These are phyloP conservation scores for Cystobasidium tubakii DNA, from an alignment of 768 basidiomycete genomes.

Conservation along the genomic window DNA sequence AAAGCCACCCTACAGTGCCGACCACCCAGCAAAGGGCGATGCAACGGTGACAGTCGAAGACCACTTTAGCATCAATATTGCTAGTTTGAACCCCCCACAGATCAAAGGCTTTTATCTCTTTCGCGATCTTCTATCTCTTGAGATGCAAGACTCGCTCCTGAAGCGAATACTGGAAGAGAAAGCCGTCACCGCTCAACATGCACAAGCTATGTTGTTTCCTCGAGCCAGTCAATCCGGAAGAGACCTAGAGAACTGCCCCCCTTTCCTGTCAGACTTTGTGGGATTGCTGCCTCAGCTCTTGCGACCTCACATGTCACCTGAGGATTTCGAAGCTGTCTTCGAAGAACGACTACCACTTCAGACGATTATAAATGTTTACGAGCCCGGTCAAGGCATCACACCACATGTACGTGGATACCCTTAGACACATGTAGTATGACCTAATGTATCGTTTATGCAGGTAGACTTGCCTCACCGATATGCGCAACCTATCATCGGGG, in stretches of 20 bases:
- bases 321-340: conserved; percentile 44
- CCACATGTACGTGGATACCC: conserved; percentile 55
- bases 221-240: neutral
- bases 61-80: neutral
- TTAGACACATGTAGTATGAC: neutral
- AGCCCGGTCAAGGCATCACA: conserved; percentile 79
- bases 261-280: conserved; percentile 14
- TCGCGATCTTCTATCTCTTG: neutral
- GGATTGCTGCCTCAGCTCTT: conserved; percentile 9
- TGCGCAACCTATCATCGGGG: conserved; percentile 81
- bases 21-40: neutral
- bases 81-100: neutral
- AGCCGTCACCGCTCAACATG: conserved; percentile 2
- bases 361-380: conserved; percentile 82
- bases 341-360: conserved; percentile 58
- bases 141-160: neutral
- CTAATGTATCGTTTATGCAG: conserved; percentile 39
- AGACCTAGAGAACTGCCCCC: conserved; percentile 17
- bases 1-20: neutral
- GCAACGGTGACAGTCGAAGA: neutral
- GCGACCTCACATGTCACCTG: neutral
- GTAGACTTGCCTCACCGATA: conserved; percentile 76
- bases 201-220: conserved; percentile 34
- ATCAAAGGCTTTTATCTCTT: conserved; percentile 19
- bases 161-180: conserved; percentile 8